Evolutionary conservation across 495 filamentous ascomycete species (phyloP).

Genomic region (Penicillium antarcticum): DNA sequence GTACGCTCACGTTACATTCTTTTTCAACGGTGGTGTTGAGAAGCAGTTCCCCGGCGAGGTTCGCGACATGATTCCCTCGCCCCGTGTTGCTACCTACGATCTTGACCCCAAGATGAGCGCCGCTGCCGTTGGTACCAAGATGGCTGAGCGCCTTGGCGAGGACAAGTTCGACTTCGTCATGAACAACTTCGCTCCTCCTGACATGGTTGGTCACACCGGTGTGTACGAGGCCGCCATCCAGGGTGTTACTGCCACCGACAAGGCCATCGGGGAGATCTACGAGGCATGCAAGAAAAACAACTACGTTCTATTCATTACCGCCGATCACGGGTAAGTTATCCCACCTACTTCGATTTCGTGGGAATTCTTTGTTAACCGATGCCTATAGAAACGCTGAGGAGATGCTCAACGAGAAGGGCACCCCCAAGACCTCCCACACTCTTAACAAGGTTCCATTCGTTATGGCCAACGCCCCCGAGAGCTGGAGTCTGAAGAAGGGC

Average conservation of each 20-base stretch:
- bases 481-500: slow-evolving; percentile 78
- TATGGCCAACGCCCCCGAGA: slow-evolving; percentile 92
- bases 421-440: slow-evolving; percentile 96
- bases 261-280: slow-evolving; percentile 86
- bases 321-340: slow-evolving; percentile 77
- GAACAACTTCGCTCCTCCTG: slow-evolving; percentile 99
- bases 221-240: slow-evolving; percentile 94
- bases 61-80: slow-evolving; percentile 70
- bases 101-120: slow-evolving; percentile 96
- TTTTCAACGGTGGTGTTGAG: slow-evolving; percentile 99
- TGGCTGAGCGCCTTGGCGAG: slow-evolving; percentile 76
- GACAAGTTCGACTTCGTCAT: slow-evolving; percentile 90
- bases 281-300: slow-evolving; percentile 89
- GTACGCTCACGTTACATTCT: slow-evolving; percentile 98
- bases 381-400: slow-evolving; percentile 83
- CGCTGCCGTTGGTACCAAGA: slow-evolving; percentile 78
- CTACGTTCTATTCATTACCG: slow-evolving; percentile 89
- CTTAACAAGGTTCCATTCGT: slow-evolving; percentile 96
- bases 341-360: not conserved
- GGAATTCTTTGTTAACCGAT: slow-evolving; percentile 1
- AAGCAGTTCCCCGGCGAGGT: slow-evolving; percentile 90
- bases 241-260: slow-evolving; percentile 80
- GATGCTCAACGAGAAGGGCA: slow-evolving; percentile 93
- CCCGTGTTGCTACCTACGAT: slow-evolving; percentile 92
- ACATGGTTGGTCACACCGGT: slow-evolving; percentile 99